A percentile compares a stretch with the other conserved stretches of the same genome.
phyloP scores from a whole-genome alignment of 768 basidiomycete species.

The Mycena amicta region DNA sequence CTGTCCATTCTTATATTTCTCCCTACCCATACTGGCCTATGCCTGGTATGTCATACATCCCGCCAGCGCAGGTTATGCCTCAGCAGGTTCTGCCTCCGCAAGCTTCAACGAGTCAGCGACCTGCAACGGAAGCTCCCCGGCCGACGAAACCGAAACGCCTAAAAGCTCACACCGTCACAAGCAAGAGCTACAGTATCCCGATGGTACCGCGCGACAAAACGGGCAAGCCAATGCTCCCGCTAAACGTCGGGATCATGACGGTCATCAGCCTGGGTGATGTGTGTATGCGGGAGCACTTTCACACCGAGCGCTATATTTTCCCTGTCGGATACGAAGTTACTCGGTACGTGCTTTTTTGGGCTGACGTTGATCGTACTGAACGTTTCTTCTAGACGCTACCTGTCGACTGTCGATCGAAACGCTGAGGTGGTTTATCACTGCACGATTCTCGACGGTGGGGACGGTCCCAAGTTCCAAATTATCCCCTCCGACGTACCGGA shows the following conservation, averaged over 20 bases:
- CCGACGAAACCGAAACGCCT: constrained; percentile 73
- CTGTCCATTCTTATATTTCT: background rate
- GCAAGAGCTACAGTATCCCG: constrained; percentile 76
- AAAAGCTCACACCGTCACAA: constrained; percentile 80
- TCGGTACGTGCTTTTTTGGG: constrained; percentile 46
- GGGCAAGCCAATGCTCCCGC: constrained; percentile 70
- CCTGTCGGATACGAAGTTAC: constrained; percentile 86
- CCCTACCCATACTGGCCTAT: constrained; percentile 9
- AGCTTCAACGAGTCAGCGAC: constrained; percentile 23
- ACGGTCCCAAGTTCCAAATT: constrained; percentile 86
- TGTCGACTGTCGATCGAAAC: constrained; percentile 71
- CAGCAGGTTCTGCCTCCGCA: constrained; percentile 2
- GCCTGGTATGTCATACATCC: constrained; percentile 12
- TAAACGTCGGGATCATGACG: constrained; percentile 88
- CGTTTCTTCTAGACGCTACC: constrained; percentile 63
- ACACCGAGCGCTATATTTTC: constrained; percentile 87
- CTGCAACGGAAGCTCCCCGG: constrained; percentile 41
- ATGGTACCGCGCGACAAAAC: constrained; percentile 75
- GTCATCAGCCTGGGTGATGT: constrained; percentile 74
- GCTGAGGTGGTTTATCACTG: constrained; percentile 77
- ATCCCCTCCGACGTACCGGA: constrained; percentile 72
- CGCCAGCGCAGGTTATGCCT: constrained; percentile 8
- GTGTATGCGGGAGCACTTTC: constrained; percentile 82
- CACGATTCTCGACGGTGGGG: constrained; percentile 82
- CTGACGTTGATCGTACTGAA: background rate